phyloP scores from a whole-genome alignment of 495 filamentous ascomycete species.

The Geoglossum glabrum region DNA sequence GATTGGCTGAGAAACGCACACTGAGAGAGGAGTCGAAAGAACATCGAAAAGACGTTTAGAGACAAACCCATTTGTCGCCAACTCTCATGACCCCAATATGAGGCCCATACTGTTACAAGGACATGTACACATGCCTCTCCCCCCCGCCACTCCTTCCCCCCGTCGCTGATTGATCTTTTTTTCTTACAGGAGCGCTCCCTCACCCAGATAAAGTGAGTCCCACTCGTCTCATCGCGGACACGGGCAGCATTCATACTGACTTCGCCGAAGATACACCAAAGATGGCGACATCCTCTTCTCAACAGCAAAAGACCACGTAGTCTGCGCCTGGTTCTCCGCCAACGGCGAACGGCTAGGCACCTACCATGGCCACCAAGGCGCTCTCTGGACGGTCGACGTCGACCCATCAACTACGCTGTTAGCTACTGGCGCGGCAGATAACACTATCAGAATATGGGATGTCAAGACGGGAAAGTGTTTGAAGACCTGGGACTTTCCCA shows the following conservation, averaged over 20 bases:
- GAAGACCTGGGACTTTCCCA: slow-evolving; percentile 92
- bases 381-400: slow-evolving; percentile 96
- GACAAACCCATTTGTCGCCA: not conserved
- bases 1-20: not conserved
- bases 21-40: no score
- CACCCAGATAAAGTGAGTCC: slow-evolving; percentile 73
- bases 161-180: slow-evolving; percentile 11
- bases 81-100: slow-evolving; percentile 30
- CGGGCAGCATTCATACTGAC: slow-evolving; percentile 1
- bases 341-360: slow-evolving; percentile 91
- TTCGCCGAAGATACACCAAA: slow-evolving; percentile 48
- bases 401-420: slow-evolving; percentile 86
- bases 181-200: slow-evolving; percentile 65
- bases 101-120: slow-evolving; percentile 87
- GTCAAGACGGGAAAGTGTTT: slow-evolving; percentile 79
- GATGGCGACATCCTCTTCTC: slow-evolving; percentile 98
- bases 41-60: no score
- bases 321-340: slow-evolving; percentile 84
- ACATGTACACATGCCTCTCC: slow-evolving; percentile 40
- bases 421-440: slow-evolving; percentile 90
- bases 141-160: not conserved
- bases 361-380: slow-evolving; percentile 91
- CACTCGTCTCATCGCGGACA: not conserved
- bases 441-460: slow-evolving; percentile 95
- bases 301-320: slow-evolving; percentile 88